Evolutionary conservation across 331 rosid genomes (phyloP), one percentile per base, ranked within the genome.

Genomic region (Quercus tomentella): DNA sequence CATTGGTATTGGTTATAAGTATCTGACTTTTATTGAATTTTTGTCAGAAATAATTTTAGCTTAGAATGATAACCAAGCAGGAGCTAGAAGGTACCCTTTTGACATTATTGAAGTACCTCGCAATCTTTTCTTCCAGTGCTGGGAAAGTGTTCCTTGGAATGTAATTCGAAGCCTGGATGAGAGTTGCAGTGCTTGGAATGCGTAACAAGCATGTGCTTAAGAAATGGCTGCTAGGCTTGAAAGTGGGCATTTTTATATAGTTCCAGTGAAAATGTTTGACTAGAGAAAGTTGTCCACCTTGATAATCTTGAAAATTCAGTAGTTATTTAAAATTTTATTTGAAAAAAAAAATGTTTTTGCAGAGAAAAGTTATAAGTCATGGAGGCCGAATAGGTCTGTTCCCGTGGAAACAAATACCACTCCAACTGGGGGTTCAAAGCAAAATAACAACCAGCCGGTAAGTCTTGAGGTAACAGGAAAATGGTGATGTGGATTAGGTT

Each of bases 281-380:
- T 16, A 30, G 70, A 65, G 45, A 16, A 56, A 23, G 60, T 51
- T 70, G 61, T 15, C 37, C 4, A 5, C 69, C 37, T 18, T 28
- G 20, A 30, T 65, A 30, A 65, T 30, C 22, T 65, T 30, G 45
- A 16, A 18, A 30, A 14, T 63, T 66, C 20, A 30, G 71, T 35
- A 21, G 35, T 17, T 30, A 30, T 49, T 41, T 56, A 28, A 31
- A 10, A 45, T 62, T 25, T 71, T 56, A 25, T 68, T 81, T 49
- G 60, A 35, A 61, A n/a, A 51, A 72, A 70, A 43, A 69, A 52
- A 37, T 22, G 72, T 51, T 76, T 76, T 43, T 87, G 87, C 94
- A 91, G 97, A 88, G 72, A 86, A 80, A 78, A 75, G 85, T 82
- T 87, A 83, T 63, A 84, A 84, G 77, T 86, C 92, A n/a, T 89